Base-by-base conservation (phyloP, 1,284 basidiomycete species). In the Pisolithus thermaeus region DNA sequence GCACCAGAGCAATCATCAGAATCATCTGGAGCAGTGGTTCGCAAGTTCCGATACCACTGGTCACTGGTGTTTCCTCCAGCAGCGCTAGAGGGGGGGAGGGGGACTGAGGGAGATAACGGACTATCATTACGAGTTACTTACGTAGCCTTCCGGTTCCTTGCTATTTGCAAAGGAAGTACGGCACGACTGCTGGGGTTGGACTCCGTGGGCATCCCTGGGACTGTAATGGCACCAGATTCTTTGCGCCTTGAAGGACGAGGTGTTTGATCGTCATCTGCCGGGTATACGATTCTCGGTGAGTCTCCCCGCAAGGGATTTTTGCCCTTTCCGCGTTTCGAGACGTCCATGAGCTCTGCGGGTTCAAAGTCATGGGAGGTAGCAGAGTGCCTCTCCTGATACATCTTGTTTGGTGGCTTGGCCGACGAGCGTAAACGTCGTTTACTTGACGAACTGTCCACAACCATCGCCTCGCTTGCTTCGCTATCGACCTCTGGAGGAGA, bases 401-500 rank as follows among this genome's bases (percentile, higher is more conserved):
- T 42, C 20, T 14, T 16, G n/a, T 42, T 42, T n/a, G 14, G 23
- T 23, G 49, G 60, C 44, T 53, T 58, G 23, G 14, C 23, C 4
- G 40, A 14, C 11, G 18, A 18, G 14, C 55, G 51, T 7, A 38
- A 22, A 6, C 56, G 43, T 28, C 52, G 52, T 23, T 23, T 55
- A 40, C 51, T 57, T 9, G 53, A 30, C 35, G 32, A 45, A 39
- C 60, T 55, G 44, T 66, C 65, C 54, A 67, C 57, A 25, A 65
- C 58, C 63, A 67, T 68, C 25, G 52, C 60, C 38, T 67, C 55
- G 40, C 62, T 61, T 40, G 57, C 63, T 14, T 52, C 45, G n/a
- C 32, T 35, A 12, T 35, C 12, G 32, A 62, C 48, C 40, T 27
- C 9, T 6, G 23, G 8, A 7, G 9, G 23, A 16, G 7, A 8